phyloP scores from a whole-genome alignment of 352 stramenopile genomes.

The Globisporangium splendens region DNA sequence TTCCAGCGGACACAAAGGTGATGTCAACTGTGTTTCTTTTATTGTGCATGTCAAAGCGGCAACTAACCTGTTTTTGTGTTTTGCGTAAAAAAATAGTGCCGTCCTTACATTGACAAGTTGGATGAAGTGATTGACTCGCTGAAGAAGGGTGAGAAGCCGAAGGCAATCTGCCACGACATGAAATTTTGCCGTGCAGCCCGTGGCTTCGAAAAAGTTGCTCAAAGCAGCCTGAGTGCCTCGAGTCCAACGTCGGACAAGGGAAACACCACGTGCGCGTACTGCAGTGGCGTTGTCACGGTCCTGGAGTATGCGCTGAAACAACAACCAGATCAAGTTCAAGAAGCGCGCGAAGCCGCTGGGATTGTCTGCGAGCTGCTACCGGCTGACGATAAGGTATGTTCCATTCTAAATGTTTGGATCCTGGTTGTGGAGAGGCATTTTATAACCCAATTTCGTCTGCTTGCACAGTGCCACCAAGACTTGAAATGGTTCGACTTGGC shows the following conservation, averaged over 20 bases:
- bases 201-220: not conserved
- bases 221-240: not conserved
- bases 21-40: not conserved
- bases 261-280: slow-evolving; percentile 57
- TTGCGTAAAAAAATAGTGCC: slow-evolving; percentile 37
- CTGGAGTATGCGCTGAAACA: slow-evolving; percentile 51
- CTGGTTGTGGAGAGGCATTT: too few species aligned
- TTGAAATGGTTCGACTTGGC: slow-evolving; percentile 67
- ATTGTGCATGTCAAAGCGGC: not conserved
- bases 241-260: slow-evolving; percentile 7
- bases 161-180: slow-evolving; percentile 60
- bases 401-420: not conserved
- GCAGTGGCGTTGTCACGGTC: slow-evolving; percentile 58
- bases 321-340: slow-evolving; percentile 55
- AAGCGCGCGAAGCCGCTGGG: slow-evolving; percentile 57
- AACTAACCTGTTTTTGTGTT: slow-evolving; percentile 14
- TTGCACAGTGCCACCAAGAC: slow-evolving; percentile 50
- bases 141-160: slow-evolving; percentile 57
- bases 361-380: slow-evolving; percentile 67
- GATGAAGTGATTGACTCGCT: slow-evolving; percentile 60
- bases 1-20: slow-evolving; percentile 63
- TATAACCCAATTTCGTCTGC: not conserved
- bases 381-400: slow-evolving; percentile 49
- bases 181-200: slow-evolving; percentile 35
- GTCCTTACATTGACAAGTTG: slow-evolving; percentile 53